Conservation (phyloP, 371 early-diverging fungal genomes). For the Mucor velutinosus region DNA sequence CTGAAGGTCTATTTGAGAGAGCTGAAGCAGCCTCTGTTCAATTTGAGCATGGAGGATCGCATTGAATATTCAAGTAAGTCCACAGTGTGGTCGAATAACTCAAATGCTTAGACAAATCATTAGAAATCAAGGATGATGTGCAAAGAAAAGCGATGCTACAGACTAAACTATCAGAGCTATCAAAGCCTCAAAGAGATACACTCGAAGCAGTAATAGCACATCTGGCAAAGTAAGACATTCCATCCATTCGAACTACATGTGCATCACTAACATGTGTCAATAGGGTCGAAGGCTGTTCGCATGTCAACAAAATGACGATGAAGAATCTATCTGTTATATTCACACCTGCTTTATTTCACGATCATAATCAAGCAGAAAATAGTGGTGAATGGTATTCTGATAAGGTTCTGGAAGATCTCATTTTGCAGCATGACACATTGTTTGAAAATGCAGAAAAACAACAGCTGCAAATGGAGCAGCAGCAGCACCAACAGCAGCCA, state of each 20-base stretch:
- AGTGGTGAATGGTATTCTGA: conserved; percentile 50
- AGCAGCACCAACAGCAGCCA: not conserved
- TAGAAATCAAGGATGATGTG: conserved; percentile 33
- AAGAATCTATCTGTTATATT: conserved; percentile 61
- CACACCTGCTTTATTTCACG: conserved; percentile 66
- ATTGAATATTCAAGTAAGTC: conserved; percentile 60
- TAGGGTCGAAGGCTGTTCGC: conserved; percentile 47
- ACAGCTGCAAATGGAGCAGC: not conserved
- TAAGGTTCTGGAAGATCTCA: conserved; percentile 45
- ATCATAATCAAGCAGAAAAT: conserved; percentile 54
- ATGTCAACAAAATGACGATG: conserved; percentile 62
- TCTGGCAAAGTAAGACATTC: conserved; percentile 49
- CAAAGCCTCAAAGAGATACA: conserved; percentile 53
- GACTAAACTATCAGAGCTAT: conserved; percentile 35
- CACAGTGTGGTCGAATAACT: not conserved
- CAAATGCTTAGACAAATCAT: not conserved
- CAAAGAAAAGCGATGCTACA: conserved; percentile 36
- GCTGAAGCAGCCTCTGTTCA: conserved; percentile 64
- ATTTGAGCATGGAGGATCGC: conserved; percentile 51
- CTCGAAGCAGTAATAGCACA: conserved; percentile 51
- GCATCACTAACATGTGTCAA: not conserved
- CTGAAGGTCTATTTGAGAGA: conserved; percentile 69
- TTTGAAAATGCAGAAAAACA: conserved; percentile 9
- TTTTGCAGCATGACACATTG: conserved; percentile 29
- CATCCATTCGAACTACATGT: not conserved